phyloP scores from a whole-genome alignment of 2,329 filamentous ascomycete genomes.

The Monosporascus sp. region DNA sequence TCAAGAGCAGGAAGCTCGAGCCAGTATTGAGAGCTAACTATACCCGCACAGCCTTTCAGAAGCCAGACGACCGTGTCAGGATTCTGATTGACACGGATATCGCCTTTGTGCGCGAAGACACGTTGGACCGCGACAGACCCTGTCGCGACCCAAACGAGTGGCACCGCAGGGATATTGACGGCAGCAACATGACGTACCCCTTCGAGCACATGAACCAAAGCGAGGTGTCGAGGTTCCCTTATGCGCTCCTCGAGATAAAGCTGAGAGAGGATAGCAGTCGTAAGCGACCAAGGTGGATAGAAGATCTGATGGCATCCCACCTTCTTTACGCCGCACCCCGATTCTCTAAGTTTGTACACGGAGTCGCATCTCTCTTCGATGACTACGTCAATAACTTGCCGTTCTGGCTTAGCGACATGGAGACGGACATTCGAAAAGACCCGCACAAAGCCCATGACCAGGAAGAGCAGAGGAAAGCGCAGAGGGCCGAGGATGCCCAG shows the following conservation, averaged over 20 bases:
- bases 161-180: conserved; percentile 89
- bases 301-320: conserved; percentile 88
- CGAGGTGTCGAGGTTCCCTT: conserved; percentile 87
- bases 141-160: conserved; percentile 84
- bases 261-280: conserved; percentile 60
- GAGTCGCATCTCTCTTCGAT: conserved; percentile 85
- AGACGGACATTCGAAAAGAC: conserved; percentile 89
- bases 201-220: conserved; percentile 84
- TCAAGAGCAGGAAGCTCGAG: conserved; percentile 70
- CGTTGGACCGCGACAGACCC: conserved; percentile 75
- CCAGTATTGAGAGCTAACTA: conserved; percentile 91
- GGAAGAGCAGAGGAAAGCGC: conserved; percentile 78
- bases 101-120: conserved; percentile 75
- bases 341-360: conserved; percentile 97
- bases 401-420: conserved; percentile 90
- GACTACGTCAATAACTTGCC: conserved; percentile 94
- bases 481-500: conserved; percentile 78
- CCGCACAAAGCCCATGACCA: conserved; percentile 86
- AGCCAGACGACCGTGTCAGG: conserved; percentile 85
- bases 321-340: conserved; percentile 82
- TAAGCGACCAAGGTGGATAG: conserved; percentile 78
- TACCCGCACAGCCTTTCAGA: conserved; percentile 91
- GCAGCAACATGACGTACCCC: conserved; percentile 74
- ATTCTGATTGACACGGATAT: conserved; percentile 92
- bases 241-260: conserved; percentile 89